phyloP scores from a whole-genome alignment of 306 rosid species.

The Rosa rugosa region DNA sequence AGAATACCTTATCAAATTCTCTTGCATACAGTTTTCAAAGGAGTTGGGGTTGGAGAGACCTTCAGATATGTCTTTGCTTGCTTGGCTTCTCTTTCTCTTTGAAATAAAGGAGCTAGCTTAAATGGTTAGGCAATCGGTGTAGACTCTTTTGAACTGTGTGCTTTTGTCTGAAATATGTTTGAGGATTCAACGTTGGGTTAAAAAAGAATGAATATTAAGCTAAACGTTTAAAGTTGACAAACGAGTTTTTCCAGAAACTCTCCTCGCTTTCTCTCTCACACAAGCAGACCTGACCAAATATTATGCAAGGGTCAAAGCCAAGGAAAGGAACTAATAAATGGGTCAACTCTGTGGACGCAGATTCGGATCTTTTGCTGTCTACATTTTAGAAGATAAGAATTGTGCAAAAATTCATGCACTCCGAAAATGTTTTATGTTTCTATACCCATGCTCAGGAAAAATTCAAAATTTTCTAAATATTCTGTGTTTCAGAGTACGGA shows the following conservation, averaged over 20 bases:
- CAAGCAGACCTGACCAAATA: background rate
- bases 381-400: background rate
- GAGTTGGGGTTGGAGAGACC: background rate
- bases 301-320: background rate
- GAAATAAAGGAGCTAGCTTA: background rate
- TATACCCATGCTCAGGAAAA: background rate
- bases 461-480: no score
- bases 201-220: background rate
- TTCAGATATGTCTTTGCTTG: background rate
- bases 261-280: background rate
- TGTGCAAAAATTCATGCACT: background rate
- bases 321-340: background rate
- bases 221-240: conserved; percentile 2
- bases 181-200: conserved; percentile 1
- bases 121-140: background rate
- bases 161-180: background rate
- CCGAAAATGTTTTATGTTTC: background rate
- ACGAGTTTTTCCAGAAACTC: background rate
- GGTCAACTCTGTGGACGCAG: background rate
- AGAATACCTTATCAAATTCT: background rate
- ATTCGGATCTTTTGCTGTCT: background rate
- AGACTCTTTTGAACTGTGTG: background rate
- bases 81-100: conserved; percentile 1
- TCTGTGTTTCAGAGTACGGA: no score
- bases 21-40: background rate